Evolutionary conservation across 768 basidiomycete species (phyloP), one percentile per base, ranked within the genome.

Genomic region (Russula virescens): DNA sequence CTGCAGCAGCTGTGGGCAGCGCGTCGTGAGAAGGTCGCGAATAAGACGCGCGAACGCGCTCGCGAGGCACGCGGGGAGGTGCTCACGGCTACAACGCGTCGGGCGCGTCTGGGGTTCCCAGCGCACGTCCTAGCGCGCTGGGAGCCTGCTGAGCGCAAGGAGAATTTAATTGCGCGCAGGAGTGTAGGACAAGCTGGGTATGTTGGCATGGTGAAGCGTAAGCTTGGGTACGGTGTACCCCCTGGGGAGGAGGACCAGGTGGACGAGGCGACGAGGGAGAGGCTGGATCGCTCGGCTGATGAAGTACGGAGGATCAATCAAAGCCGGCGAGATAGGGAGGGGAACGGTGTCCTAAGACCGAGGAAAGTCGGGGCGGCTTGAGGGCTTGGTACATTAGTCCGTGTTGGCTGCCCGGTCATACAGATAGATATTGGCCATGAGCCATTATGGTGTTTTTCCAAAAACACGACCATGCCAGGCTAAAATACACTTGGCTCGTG

Each of bases 111-210:
- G 65, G 81, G 84, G 0, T 86, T 87, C 1, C 90, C 91, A 0
- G 82, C 88, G 0, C 84, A 84, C 65, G 65, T 88, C 3, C 75
- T 84, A 3, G 72, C 71, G 23, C 74, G 69, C 61, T 83, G 90
- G 83, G 75, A 81, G 0, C 74, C 77, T 1, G 69, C 77, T 65
- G 72, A 80, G 61, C 77, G 76, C 61, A 73, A 70, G 55, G 70
- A 76, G 71, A 87, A 90, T 64, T 74, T 72, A 63, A 73, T 87
- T 5, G 76, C 78, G 55, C 70, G 77, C 38, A 73, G 83, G 42
- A 78, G 77, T 43, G 76, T 82, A 2, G 80, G 85, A 58, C 83
- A 86, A 71, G 87, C 81, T 0, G 91, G 91, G 16, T 91, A 89
- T 71, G 80, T 84, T 2, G 89, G 81, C n/a, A 68, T 73, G 69